A percentile compares a stretch with the other conserved stretches of the same genome.
Evolutionary conservation across 345 rosid species (phyloP).

Genomic region (Sisymbrium irio): DNA sequence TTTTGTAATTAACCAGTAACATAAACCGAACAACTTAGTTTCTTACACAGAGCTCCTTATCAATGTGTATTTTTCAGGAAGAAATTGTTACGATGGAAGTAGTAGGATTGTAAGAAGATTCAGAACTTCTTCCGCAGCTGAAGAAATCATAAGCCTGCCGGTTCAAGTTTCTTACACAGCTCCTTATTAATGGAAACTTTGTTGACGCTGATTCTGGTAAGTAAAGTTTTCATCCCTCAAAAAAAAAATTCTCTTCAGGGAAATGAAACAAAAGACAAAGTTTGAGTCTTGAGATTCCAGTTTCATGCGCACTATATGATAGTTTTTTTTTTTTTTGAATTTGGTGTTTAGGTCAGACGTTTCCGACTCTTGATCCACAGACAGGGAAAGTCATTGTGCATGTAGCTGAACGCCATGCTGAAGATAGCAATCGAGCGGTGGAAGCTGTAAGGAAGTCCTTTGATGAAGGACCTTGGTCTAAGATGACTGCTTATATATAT

Average conservation of each 20-base stretch:
- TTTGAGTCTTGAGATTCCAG: no score
- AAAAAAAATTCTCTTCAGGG: background rate
- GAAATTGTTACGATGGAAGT: slow-evolving; percentile 32
- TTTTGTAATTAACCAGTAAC: background rate
- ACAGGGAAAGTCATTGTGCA: slow-evolving; percentile 81
- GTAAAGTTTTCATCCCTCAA: slow-evolving; percentile 9
- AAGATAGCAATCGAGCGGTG: no score
- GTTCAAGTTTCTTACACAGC: slow-evolving; percentile 64
- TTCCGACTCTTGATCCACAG: slow-evolving; percentile 85
- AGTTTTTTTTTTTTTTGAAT: background rate
- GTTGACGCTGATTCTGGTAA: slow-evolving; percentile 90
- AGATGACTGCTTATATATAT: no score
- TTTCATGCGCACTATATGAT: no score
- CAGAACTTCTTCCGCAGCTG: slow-evolving; percentile 64
- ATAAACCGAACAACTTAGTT: background rate
- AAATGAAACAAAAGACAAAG: background rate
- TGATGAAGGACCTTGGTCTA: no score
- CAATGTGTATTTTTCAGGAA: slow-evolving; percentile 40
- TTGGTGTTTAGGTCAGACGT: slow-evolving; percentile 56
- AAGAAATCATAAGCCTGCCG: slow-evolving; percentile 62
- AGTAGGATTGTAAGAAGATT: slow-evolving; percentile 42
- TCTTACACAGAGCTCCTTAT: no score
- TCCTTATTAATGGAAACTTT: slow-evolving; percentile 76
- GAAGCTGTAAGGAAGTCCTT: no score
- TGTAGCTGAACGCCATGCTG: slow-evolving; percentile 93